A percentile compares a stretch with the other conserved stretches of the same genome.
Conservation (phyloP, 1,284 basidiomycete genomes). For the Tilletia caries region DNA sequence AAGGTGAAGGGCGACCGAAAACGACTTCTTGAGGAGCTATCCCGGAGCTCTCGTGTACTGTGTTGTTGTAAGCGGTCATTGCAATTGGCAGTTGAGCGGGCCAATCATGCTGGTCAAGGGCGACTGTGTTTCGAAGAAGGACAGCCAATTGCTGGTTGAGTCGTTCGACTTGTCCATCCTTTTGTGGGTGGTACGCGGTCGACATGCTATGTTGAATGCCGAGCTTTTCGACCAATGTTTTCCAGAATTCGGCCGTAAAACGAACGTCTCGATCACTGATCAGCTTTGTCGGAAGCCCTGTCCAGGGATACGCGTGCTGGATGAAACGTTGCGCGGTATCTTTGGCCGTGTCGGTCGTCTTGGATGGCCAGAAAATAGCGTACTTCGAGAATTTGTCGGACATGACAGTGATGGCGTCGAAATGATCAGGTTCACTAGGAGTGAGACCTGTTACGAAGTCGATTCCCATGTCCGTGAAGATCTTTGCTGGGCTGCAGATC, state of each 20-base stretch:
- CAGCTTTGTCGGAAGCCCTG: not conserved
- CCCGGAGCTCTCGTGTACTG: conserved; percentile 38
- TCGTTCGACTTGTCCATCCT: conserved; percentile 55
- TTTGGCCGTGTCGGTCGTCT: not conserved
- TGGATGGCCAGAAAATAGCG: not conserved
- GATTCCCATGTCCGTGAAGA: not conserved
- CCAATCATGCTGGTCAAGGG: conserved; percentile 58
- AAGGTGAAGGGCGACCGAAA: conserved; percentile 28
- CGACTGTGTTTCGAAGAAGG: conserved; percentile 53
- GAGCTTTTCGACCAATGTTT: not conserved
- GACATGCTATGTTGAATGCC: not conserved
- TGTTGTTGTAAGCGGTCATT: conserved; percentile 60
- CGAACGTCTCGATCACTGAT: not conserved
- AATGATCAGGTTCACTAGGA: not conserved
- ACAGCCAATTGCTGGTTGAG: conserved; percentile 48
- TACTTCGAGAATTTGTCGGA: not conserved
- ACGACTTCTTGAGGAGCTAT: conserved; percentile 57
- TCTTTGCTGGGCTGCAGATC: not conserved
- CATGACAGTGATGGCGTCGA: conserved; percentile 3
- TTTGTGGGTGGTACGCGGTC: not conserved
- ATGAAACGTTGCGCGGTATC: not conserved
- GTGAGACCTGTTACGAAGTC: not conserved
- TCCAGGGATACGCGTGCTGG: not conserved
- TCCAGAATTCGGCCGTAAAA: not conserved
- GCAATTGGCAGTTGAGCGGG: conserved; percentile 55